These are phyloP conservation scores for Thalia dealbata DNA, from an alignment of 176 grass and related monocot species.

Conservation along the genomic window DNA sequence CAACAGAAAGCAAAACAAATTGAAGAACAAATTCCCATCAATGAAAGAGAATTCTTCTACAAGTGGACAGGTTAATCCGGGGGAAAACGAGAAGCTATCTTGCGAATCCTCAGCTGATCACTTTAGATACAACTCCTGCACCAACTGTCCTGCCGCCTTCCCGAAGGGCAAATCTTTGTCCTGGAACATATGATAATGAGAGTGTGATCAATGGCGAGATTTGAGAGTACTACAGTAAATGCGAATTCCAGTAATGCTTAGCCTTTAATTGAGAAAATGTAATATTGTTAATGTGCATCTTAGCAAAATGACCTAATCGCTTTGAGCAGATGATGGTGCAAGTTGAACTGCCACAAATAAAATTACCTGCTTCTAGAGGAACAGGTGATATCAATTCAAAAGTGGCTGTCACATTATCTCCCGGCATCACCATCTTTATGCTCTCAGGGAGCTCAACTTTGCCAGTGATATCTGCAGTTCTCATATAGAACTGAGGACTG, in stretches of 20 bases:
- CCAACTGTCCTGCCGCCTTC: constrained; percentile 93
- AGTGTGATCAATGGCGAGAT: neutral
- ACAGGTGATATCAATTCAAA: constrained; percentile 78
- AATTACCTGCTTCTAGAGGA: constrained; percentile 80
- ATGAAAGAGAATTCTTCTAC: neutral
- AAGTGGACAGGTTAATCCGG: too few relatives aligned
- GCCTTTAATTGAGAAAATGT: neutral
- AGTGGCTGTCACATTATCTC: constrained; percentile 73
- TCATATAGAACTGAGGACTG: constrained; percentile 91
- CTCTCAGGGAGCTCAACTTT: constrained; percentile 53
- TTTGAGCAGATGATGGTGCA: neutral
- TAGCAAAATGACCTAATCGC: neutral
- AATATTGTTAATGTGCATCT: neutral
- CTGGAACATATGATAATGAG: constrained; percentile 16
- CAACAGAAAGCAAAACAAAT: neutral
- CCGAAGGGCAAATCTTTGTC: constrained; percentile 91
- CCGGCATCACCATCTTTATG: constrained; percentile 86
- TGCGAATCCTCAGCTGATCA: constrained; percentile 34
- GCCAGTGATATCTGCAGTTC: constrained; percentile 87
- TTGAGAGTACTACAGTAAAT: neutral
- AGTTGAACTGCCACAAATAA: neutral
- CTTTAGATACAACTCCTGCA: constrained; percentile 85
- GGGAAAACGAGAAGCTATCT: neutral
- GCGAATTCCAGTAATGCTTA: neutral
- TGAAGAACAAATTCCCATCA: neutral